phyloP scores from a whole-genome alignment of 140 eudicot species.

The Bidens hawaiensis region DNA sequence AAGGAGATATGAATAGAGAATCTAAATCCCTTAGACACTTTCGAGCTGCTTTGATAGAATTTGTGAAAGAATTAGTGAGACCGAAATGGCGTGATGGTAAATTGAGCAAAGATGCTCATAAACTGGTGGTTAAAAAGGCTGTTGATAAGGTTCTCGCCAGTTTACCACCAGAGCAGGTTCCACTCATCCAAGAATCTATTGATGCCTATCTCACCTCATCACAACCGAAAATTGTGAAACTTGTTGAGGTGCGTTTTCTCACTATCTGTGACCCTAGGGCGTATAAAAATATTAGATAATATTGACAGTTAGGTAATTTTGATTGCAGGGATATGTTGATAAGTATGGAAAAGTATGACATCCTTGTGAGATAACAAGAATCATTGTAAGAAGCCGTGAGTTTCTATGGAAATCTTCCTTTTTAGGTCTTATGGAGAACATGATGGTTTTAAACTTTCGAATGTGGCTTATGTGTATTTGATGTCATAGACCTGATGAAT shows the following conservation, averaged over 20 bases:
- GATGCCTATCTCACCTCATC: slow-evolving; percentile 57
- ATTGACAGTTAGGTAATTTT: slow-evolving; percentile 29
- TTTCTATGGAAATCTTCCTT: slow-evolving; percentile 14
- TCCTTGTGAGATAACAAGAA: slow-evolving; percentile 14
- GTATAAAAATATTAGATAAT: background rate
- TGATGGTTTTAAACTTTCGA: slow-evolving; percentile 8
- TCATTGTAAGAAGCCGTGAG: slow-evolving; percentile 13
- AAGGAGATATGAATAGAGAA: slow-evolving; percentile 43
- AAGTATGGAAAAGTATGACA: slow-evolving; percentile 63
- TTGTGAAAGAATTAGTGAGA: slow-evolving; percentile 69
- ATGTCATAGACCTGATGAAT: slow-evolving; percentile 8
- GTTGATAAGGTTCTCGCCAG: slow-evolving; percentile 66
- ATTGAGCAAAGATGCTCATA: slow-evolving; percentile 78
- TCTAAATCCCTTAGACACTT: slow-evolving; percentile 55
- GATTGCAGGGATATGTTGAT: slow-evolving; percentile 72
- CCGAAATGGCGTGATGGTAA: slow-evolving; percentile 86
- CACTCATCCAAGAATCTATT: slow-evolving; percentile 51
- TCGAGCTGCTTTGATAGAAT: slow-evolving; percentile 78
- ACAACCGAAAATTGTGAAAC: slow-evolving; percentile 57
- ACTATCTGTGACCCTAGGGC: slow-evolving; percentile 1
- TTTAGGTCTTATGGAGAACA: slow-evolving; percentile 9
- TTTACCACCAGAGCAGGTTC: slow-evolving; percentile 54
- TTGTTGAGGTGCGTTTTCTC: slow-evolving; percentile 77
- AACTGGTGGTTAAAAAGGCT: slow-evolving; percentile 67
- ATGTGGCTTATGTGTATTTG: slow-evolving; percentile 7